Conservation (phyloP, 129 eudicot genomes). For the Arctium lappa region DNA sequence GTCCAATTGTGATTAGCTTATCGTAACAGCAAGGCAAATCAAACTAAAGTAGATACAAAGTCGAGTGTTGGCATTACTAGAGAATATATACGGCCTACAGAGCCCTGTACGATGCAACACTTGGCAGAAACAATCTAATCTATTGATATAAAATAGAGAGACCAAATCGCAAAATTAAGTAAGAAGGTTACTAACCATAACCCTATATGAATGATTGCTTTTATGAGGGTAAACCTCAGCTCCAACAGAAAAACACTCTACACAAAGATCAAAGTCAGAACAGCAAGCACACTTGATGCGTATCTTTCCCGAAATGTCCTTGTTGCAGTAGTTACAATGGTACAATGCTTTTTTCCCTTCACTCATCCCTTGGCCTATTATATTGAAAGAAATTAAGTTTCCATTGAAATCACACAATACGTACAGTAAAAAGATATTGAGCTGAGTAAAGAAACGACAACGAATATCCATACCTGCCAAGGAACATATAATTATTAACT, state of each 20-base stretch:
- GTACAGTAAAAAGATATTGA: background rate
- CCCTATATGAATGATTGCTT: conserved; percentile 88
- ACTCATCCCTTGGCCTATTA: conserved; percentile 54
- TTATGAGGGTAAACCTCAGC: conserved; percentile 95
- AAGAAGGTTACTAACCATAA: conserved; percentile 64
- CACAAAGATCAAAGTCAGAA: conserved; percentile 94
- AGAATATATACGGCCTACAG: background rate
- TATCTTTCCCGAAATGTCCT: conserved; percentile 87
- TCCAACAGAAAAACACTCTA: conserved; percentile 98
- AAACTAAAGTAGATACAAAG: too few species aligned
- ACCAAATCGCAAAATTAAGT: background rate
- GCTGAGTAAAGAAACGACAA: background rate
- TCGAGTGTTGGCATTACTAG: too few species aligned
- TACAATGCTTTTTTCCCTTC: conserved; percentile 87
- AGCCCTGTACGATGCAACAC: background rate
- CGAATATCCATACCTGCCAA: background rate
- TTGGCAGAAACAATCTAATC: background rate
- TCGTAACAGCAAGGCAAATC: too few species aligned
- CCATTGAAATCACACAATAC: background rate
- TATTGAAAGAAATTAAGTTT: conserved; percentile 1
- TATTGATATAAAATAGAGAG: background rate
- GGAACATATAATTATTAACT: background rate
- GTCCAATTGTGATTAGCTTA: too few species aligned
- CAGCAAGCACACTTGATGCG: conserved; percentile 86
- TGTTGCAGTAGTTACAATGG: conserved; percentile 97